Conservation (phyloP, 208 protist genomes). For the Strigomonas galati region DNA sequence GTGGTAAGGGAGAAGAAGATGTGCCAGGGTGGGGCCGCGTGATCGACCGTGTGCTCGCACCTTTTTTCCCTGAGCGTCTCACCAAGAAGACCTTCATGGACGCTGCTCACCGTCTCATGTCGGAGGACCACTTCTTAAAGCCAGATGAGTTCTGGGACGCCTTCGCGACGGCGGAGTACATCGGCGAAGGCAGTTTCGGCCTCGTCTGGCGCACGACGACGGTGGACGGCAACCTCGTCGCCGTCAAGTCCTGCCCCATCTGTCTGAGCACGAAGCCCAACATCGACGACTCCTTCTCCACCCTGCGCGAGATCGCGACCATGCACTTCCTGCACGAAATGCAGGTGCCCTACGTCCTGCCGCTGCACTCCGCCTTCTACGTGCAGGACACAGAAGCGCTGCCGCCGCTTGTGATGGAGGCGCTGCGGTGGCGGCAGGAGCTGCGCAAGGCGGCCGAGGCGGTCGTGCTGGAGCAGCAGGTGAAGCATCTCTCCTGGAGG, state of each 20-base stretch:
- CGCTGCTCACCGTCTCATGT: constrained; percentile 40
- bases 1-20: background rate
- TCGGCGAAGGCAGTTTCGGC: constrained; percentile 87
- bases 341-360: constrained; percentile 81
- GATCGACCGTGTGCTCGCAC: constrained; percentile 35
- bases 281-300: constrained; percentile 74
- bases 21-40: constrained; percentile 21
- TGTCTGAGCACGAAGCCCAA: constrained; percentile 45
- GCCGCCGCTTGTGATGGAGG: constrained; percentile 50
- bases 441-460: constrained; percentile 29
- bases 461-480: constrained; percentile 28
- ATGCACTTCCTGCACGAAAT: constrained; percentile 79
- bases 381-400: constrained; percentile 49
- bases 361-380: constrained; percentile 79
- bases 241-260: constrained; percentile 82
- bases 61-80: constrained; percentile 45
- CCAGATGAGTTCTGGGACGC: constrained; percentile 73
- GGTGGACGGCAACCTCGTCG: constrained; percentile 72
- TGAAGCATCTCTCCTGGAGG: constrained; percentile 17
- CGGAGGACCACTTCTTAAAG: constrained; percentile 52
- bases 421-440: constrained; percentile 31
- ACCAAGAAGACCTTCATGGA: constrained; percentile 56
- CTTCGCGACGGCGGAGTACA: constrained; percentile 58
- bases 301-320: constrained; percentile 77
- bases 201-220: constrained; percentile 77